These are phyloP conservation scores for Fusarium sp. DNA, from an alignment of 2,329 filamentous ascomycete genomes.

Conservation along the genomic window DNA sequence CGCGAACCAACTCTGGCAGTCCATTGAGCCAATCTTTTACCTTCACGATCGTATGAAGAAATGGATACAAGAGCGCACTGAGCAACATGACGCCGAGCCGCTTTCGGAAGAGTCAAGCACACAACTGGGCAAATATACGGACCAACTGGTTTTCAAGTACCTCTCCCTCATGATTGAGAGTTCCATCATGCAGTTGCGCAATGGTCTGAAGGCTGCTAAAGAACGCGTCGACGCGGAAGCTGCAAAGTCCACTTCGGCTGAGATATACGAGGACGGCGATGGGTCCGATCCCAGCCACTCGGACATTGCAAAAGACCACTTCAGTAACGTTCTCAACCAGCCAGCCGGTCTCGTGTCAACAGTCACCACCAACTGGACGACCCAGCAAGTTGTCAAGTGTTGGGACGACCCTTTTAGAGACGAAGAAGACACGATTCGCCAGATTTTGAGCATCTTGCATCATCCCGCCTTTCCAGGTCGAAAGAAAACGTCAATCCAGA, in stretches of 20 bases:
- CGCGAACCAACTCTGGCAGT: slow-evolving; percentile 73
- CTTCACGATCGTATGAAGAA: slow-evolving; percentile 54
- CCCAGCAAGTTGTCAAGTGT: slow-evolving; percentile 42
- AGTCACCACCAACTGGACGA: slow-evolving; percentile 44
- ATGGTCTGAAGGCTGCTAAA: slow-evolving; percentile 67
- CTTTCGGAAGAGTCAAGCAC: slow-evolving; percentile 31
- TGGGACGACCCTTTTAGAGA: slow-evolving; percentile 79
- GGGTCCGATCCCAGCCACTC: slow-evolving; percentile 81
- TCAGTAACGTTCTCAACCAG: slow-evolving; percentile 71
- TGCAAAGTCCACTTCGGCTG: slow-evolving; percentile 66
- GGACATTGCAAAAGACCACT: slow-evolving; percentile 83
- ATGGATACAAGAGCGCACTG: slow-evolving; percentile 77
- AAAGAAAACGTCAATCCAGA: slow-evolving; percentile 77
- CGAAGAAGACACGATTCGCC: slow-evolving; percentile 79
- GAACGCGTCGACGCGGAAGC: slow-evolving; percentile 44
- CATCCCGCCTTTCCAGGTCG: slow-evolving; percentile 80
- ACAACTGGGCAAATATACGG: slow-evolving; percentile 74
- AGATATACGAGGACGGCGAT: slow-evolving; percentile 77
- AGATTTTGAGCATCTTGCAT: slow-evolving; percentile 83
- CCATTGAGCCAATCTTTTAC: slow-evolving; percentile 83
- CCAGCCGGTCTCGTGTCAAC: slow-evolving; percentile 43
- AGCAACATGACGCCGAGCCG: slow-evolving; percentile 29
- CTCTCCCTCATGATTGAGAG: slow-evolving; percentile 89
- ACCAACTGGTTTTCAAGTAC: slow-evolving; percentile 88
- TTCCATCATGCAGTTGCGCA: slow-evolving; percentile 83